Evolutionary conservation across 139 green algal species (phyloP).

Genomic region (Asterochloris sp.): DNA sequence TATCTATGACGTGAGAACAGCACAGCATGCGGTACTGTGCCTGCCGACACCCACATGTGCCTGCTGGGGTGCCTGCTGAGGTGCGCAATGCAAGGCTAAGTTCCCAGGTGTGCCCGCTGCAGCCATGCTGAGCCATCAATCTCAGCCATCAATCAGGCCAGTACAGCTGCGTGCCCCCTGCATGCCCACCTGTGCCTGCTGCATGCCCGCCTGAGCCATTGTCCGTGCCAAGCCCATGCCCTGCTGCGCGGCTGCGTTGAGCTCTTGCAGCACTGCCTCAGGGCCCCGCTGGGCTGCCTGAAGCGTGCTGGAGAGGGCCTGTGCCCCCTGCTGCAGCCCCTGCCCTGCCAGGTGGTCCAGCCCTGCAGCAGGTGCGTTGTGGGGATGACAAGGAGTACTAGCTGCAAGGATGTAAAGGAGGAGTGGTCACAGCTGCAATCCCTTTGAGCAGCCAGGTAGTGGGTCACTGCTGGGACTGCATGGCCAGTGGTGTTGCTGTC

Average conservation of each 20-base stretch:
- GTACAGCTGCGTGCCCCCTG: neutral
- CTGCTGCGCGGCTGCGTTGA: conserved; percentile 17
- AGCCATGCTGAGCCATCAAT: neutral
- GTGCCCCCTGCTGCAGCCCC: conserved; percentile 12
- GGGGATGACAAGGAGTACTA: too few species aligned
- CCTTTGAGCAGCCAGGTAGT: too few species aligned
- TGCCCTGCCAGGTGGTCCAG: neutral
- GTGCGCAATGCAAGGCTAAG: neutral
- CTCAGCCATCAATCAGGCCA: neutral
- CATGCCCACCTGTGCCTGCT: conserved; percentile 8
- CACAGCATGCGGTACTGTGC: too few species aligned
- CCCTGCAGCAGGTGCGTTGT: too few species aligned
- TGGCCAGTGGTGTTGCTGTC: neutral
- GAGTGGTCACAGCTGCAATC: too few species aligned
- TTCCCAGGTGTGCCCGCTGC: neutral
- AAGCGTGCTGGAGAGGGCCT: neutral
- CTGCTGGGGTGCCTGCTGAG: neutral
- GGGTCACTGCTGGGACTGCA: too few species aligned
- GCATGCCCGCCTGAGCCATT: neutral
- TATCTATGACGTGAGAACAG: too few species aligned
- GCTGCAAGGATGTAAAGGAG: too few species aligned
- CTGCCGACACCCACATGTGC: too few species aligned
- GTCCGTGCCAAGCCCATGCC: conserved; percentile 5
- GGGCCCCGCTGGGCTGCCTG: neutral
- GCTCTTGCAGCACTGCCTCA: conserved; percentile 14